Base-by-base conservation (phyloP, 164 flowering plant species). In the Macadamia integrifolia region DNA sequence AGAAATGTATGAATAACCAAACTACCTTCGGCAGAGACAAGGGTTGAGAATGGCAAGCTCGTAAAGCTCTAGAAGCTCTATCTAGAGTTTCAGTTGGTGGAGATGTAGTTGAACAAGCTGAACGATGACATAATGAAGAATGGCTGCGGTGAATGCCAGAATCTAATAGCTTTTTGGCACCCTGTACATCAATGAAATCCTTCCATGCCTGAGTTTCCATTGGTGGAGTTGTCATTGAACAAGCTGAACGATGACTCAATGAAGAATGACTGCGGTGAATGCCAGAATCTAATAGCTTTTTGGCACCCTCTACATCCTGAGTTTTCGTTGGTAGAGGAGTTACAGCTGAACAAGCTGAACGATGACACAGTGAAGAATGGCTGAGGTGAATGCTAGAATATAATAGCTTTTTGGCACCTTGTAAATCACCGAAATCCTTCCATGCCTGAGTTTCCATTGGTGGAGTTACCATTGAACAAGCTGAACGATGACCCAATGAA, bases 11-110 rank as follows among this genome's bases (percentile, higher is more conserved):
- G 48, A 23, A 44, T 46, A 44, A 63, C 59, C 3, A 31, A 60
- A 9, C 69, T 84, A 90, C 97, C 97, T 88, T 91, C 74, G 77
- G 71, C 82, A 83, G 80, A 71, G 93, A 88, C 76, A 87, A 79
- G 12, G 97, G 97, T 75, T 94, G 97, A 31, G 99, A 94, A 74
- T 92, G 92, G 72, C 93, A 90, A 30, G 87, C 77, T 48, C 87
- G 85, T 18, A 89, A 44, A 56, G 88, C 76, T 75, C 76, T 84
- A 28, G 88, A 44, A 56, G 88, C 76, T 75, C 76, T 84, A 28
- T 60, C 81, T 52, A 83, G 63, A 55, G 74, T 68, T n/a, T 90
- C 91, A 65, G 50, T 23, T 23, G 23, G 23, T 23, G 23, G 23
- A 23, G 23, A 23, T 0, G 23, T 23, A 23, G 23, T 23, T 23